These are phyloP conservation scores for Colletotrichum falcatum DNA, from an alignment of 2,329 filamentous ascomycete species.

Conservation along the genomic window DNA sequence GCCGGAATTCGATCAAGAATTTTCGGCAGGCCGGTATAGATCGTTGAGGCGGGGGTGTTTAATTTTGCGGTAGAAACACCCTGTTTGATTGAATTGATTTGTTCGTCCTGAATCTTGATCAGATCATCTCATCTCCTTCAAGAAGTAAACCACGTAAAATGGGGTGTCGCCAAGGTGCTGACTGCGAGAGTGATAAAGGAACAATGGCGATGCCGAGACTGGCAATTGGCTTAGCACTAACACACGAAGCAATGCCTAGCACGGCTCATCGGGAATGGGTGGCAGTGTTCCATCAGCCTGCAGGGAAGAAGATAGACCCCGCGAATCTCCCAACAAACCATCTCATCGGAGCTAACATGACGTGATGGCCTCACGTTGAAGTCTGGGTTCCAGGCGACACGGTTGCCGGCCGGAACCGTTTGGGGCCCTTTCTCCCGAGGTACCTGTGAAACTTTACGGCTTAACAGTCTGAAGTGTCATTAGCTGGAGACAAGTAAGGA, in stretches of 20 bases:
- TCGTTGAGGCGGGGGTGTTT: background rate
- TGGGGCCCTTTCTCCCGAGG: background rate
- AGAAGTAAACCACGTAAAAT: too few species aligned
- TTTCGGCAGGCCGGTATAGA: background rate
- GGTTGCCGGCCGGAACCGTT: background rate
- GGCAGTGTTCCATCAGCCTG: background rate
- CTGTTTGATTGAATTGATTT: background rate
- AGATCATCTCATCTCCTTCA: background rate
- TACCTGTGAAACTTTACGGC: background rate
- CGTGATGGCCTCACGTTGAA: constrained; percentile 34
- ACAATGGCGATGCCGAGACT: background rate
- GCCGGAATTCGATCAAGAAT: constrained; percentile 1
- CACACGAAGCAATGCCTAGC: background rate
- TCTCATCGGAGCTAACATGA: constrained; percentile 41
- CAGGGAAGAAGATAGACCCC: background rate
- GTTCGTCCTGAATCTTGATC: background rate
- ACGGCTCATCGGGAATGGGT: background rate
- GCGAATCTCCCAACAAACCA: constrained; percentile 14
- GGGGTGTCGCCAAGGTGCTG: background rate
- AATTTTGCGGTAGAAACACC: background rate
- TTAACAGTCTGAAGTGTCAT: constrained; percentile 4
- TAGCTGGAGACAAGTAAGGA: constrained; percentile 13
- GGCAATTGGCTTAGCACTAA: constrained; percentile 2
- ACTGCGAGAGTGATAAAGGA: background rate
- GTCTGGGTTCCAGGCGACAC: constrained; percentile 7